Conservation (phyloP, 2,329 filamentous ascomycete species). For the Cadophora gregata region DNA sequence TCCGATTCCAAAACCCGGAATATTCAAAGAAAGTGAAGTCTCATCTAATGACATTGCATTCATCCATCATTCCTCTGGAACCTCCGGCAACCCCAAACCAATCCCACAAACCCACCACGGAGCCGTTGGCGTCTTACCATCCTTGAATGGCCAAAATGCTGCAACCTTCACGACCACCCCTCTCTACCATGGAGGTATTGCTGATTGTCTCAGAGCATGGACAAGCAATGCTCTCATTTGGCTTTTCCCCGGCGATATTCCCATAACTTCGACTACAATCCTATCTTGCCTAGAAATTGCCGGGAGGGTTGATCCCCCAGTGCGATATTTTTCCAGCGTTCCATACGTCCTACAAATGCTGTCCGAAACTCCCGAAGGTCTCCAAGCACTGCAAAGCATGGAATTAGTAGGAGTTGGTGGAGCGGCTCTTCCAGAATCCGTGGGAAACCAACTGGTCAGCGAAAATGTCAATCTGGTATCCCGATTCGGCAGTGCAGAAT, state of each 20-base stretch:
- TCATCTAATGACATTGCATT: constrained; percentile 54
- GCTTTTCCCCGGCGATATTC: constrained; percentile 63
- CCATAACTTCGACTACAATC: constrained; percentile 63
- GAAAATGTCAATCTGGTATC: constrained; percentile 62
- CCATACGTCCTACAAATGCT: constrained; percentile 63
- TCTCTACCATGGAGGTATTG: constrained; percentile 68
- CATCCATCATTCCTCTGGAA: constrained; percentile 68
- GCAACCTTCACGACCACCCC: constrained; percentile 70
- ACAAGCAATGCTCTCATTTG: constrained; percentile 64
- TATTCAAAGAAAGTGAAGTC: not conserved
- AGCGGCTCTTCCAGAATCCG: constrained; percentile 57
- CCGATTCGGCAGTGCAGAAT: constrained; percentile 69
- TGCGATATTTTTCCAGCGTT: constrained; percentile 67
- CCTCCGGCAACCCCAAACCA: constrained; percentile 67
- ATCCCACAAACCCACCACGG: constrained; percentile 63
- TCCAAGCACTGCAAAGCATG: constrained; percentile 56
- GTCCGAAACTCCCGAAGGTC: constrained; percentile 49
- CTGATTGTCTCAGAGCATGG: constrained; percentile 68
- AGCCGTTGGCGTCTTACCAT: constrained; percentile 60
- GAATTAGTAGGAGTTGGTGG: constrained; percentile 68
- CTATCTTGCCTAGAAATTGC: constrained; percentile 50
- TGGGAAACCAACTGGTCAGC: constrained; percentile 59
- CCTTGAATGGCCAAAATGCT: constrained; percentile 46
- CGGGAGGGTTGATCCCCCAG: constrained; percentile 34
- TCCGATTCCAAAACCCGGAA: constrained; percentile 12